A percentile compares a stretch with the other conserved stretches of the same genome.
Evolutionary conservation across 495 filamentous ascomycete genomes (phyloP).

Genomic region (Astrothelium macrocarpum): DNA sequence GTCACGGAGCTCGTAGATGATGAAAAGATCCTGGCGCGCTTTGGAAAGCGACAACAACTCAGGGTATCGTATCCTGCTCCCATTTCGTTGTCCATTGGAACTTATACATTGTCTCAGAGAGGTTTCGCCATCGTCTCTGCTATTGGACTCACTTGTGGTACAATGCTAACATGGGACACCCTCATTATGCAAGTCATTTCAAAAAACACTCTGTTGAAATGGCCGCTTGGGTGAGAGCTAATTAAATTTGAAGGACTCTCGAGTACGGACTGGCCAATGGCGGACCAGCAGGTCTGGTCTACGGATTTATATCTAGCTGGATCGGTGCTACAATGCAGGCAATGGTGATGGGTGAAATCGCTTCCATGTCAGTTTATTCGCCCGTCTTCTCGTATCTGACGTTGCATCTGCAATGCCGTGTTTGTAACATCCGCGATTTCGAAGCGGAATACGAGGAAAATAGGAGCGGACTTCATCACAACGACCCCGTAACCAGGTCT

Average conservation of each 20-base stretch:
- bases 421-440: too few relatives aligned
- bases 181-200: too few relatives aligned
- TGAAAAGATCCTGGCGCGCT: background rate
- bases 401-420: too few relatives aligned
- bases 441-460: too few relatives aligned
- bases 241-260: too few relatives aligned
- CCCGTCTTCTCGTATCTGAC: too few relatives aligned
- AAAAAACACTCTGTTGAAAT: too few relatives aligned
- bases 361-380: too few relatives aligned
- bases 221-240: too few relatives aligned
- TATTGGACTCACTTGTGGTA: constrained; percentile 7
- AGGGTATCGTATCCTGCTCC: too few relatives aligned
- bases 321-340: constrained; percentile 17
- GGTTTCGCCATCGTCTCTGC: constrained; percentile 4
- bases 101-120: background rate
- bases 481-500: too few relatives aligned
- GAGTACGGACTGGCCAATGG: constrained; percentile 20
- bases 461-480: too few relatives aligned
- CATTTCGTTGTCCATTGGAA: constrained; percentile 5
- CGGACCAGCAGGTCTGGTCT: constrained; percentile 27
- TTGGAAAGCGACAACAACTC: constrained; percentile 12
- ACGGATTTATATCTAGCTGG: constrained; percentile 21
- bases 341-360: constrained; percentile 24
- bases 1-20: background rate
- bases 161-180: background rate